Base-by-base conservation (phyloP, 306 rosid species). In the Casuarina cunninghamiana region DNA sequence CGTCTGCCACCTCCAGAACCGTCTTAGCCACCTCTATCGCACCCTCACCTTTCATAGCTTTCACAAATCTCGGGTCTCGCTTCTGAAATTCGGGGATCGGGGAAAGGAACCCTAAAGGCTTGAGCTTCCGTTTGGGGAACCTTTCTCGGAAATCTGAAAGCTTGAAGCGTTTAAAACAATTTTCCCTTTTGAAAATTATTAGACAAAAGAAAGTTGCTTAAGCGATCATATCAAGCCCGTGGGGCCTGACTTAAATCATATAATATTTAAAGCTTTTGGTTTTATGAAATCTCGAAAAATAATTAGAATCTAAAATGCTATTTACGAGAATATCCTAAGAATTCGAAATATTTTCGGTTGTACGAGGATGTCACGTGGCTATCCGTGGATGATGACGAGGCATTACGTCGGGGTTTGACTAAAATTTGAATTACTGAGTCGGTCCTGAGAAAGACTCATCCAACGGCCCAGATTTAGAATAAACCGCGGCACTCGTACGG, bases 1-100 rank as follows among this genome's bases (percentile, higher is more conserved):
- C 96, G 72, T 95, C 99, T 65, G 99, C 97, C 6, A 95, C 97
- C 90, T 95, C 99, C 26, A 95, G 66, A 76, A 93, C 97, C 75
- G 99, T 95, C 84, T 93, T 95, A 21, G 97, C 96, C 73, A 91
- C 88, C 90, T 91, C 90, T 0, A 93, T 49, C 45, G 98, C 89
- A 45, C 80, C 79, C 53, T 43, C 92, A 60, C 90, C 82, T 57
- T 85, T 84, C 93, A 91, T 93, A 81, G 61, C 42, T 80, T 77
- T 9, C 21, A 53, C 13, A 8, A 58, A 58, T 9, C 26, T 26
- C 11, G 65, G 65, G 10, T 5, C 63, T 57, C 9, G 38, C 13
- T 12, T 57, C 3, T 21, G 12, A 57, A 9, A 19, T 57, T 54
- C 32, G 26, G 10, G 51, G 15, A 13, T 48, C 12, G 12, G 12